Evolutionary conservation across 768 basidiomycete species (phyloP).

Genomic region (Boletus vermiculosoides): DNA sequence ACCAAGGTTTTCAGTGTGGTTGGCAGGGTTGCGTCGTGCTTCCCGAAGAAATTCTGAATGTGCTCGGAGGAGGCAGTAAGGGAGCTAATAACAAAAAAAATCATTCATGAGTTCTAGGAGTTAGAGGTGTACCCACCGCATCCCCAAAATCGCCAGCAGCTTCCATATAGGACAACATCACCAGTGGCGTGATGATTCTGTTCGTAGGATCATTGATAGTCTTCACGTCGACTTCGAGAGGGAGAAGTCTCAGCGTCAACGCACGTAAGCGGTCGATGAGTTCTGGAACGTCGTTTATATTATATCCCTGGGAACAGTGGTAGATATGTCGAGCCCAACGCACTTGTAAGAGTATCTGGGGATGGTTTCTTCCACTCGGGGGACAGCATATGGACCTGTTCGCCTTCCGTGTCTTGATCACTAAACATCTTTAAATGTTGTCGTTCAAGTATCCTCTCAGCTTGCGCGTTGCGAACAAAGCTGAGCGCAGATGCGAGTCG

Average conservation of each 20-base stretch:
- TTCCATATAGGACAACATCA: slow-evolving; percentile 71
- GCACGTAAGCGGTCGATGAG: slow-evolving; percentile 78
- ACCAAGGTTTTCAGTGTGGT: slow-evolving; percentile 82
- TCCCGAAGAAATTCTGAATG: slow-evolving; percentile 80
- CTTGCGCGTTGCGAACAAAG: not conserved
- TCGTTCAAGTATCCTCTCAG: not conserved
- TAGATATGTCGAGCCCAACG: slow-evolving; percentile 21
- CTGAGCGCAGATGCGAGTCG: not conserved
- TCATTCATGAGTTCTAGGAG: not conserved
- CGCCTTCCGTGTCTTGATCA: slow-evolving; percentile 27
- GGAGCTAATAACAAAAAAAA: slow-evolving; percentile 49
- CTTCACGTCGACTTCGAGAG: slow-evolving; percentile 70
- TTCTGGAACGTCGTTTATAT: slow-evolving; percentile 42
- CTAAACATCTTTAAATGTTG: slow-evolving; percentile 29
- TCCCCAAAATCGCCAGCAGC: slow-evolving; percentile 88
- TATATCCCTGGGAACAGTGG: no score
- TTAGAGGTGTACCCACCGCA: slow-evolving; percentile 51
- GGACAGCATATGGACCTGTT: slow-evolving; percentile 47
- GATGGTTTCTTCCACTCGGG: slow-evolving; percentile 51
- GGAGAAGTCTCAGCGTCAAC: slow-evolving; percentile 71
- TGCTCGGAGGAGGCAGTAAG: slow-evolving; percentile 76
- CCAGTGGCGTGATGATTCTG: slow-evolving; percentile 77
- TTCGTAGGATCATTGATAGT: slow-evolving; percentile 74
- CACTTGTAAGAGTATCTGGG: slow-evolving; percentile 77
- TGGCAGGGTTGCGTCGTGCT: slow-evolving; percentile 76